Evolutionary conservation across 1,284 basidiomycete species (phyloP).

Genomic region (Cronartium ribicola): DNA sequence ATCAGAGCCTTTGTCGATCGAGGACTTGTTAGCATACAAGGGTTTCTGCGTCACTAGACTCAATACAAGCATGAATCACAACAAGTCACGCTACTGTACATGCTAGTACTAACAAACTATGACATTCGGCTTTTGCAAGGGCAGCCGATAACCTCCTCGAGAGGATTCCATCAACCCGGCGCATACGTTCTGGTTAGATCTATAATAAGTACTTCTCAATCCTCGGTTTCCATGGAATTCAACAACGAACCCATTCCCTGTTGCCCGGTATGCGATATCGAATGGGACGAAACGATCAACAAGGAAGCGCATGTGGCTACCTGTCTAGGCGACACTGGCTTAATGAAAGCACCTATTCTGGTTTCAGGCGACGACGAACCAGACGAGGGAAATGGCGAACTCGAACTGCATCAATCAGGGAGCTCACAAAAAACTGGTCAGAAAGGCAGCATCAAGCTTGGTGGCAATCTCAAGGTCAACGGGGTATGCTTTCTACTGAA

Average conservation of each 20-base stretch:
- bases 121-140: no score
- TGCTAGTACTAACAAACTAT: no score
- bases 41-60: no score
- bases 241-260: constrained; percentile 2
- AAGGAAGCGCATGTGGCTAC: constrained; percentile 6
- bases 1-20: no score
- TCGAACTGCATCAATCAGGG: not conserved
- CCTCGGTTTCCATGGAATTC: no score
- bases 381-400: not conserved
- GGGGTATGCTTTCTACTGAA: not conserved
- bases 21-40: no score
- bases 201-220: no score
- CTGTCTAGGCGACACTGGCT: not conserved
- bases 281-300: not conserved
- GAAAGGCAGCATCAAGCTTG: not conserved
- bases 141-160: no score
- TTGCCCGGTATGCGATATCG: not conserved
- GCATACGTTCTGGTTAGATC: no score
- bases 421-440: not conserved
- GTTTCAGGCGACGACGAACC: not conserved
- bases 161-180: no score
- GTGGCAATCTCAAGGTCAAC: not conserved
- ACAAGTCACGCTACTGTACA: no score
- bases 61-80: no score
- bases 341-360: not conserved